These are phyloP conservation scores for Elsinoe ampelina DNA, from an alignment of 2,329 filamentous ascomycete genomes.

Conservation along the genomic window DNA sequence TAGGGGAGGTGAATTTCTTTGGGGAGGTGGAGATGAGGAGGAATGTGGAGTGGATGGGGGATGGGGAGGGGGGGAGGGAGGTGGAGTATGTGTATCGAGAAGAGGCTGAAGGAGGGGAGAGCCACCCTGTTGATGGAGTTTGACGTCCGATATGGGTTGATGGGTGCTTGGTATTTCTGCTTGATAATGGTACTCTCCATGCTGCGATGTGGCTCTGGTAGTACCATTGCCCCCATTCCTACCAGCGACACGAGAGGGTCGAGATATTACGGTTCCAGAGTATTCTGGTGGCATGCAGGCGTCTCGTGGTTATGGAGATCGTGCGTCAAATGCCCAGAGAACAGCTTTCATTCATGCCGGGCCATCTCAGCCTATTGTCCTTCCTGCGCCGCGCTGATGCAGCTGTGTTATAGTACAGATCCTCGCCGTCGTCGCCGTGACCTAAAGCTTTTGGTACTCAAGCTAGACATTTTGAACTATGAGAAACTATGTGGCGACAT, in stretches of 20 bases:
- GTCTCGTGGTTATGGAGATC: background rate
- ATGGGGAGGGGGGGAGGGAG: background rate
- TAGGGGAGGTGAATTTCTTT: slow-evolving; percentile 52
- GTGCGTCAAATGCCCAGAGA: background rate
- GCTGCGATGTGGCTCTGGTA: too few species aligned
- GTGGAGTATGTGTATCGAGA: background rate
- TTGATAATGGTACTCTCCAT: too few species aligned
- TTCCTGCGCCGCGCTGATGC: slow-evolving; percentile 1
- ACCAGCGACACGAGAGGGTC: too few species aligned
- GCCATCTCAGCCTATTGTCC: background rate
- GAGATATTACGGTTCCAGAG: too few species aligned
- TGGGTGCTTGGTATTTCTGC: too few species aligned
- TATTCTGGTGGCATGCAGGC: too few species aligned
- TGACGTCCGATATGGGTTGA: too few species aligned
- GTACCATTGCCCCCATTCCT: too few species aligned
- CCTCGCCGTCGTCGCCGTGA: background rate
- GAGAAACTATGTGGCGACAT: slow-evolving; percentile 54
- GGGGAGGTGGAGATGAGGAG: slow-evolving; percentile 54
- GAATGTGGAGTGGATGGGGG: slow-evolving; percentile 13
- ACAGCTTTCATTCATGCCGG: background rate
- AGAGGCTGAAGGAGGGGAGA: background rate
- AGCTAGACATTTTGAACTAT: too few species aligned
- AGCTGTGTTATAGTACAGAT: background rate
- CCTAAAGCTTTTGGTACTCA: slow-evolving; percentile 81
- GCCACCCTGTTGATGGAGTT: background rate